A percentile compares a stretch with the other conserved stretches of the same genome.
Conservation (phyloP, 345 rosid genomes). For the Geranium rotundifolium region DNA sequence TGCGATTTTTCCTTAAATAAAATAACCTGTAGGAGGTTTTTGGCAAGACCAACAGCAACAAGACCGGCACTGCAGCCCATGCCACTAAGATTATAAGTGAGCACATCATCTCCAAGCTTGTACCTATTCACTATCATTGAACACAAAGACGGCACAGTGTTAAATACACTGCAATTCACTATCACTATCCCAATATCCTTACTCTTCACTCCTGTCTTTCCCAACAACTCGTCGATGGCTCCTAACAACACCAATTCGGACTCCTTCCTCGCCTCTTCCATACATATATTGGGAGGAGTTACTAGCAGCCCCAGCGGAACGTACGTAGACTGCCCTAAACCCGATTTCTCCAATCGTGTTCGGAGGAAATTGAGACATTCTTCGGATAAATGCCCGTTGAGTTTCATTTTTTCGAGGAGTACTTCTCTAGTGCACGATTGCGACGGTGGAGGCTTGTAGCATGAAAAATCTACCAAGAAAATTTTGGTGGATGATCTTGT, state of each 20-base stretch:
- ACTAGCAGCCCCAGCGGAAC: background rate
- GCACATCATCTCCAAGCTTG: constrained; percentile 12
- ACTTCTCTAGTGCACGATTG: background rate
- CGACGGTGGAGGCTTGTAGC: background rate
- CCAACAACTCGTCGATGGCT: background rate
- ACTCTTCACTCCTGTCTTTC: background rate
- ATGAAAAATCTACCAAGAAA: background rate
- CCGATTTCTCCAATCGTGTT: background rate
- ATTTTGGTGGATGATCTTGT: background rate
- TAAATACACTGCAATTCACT: background rate
- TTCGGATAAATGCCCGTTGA: background rate
- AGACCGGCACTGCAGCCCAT: constrained; percentile 21
- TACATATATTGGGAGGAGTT: background rate
- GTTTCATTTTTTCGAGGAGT: background rate
- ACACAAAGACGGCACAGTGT: constrained; percentile 8
- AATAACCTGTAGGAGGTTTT: constrained; percentile 2
- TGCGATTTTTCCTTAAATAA: too few species aligned
- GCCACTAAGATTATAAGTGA: constrained; percentile 15
- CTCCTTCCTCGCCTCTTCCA: background rate
- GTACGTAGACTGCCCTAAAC: constrained; percentile 1
- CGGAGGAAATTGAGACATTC: background rate
- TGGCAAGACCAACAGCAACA: constrained; percentile 4
- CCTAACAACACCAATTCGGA: constrained; percentile 2
- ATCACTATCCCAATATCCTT: constrained; percentile 1
- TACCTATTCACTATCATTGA: constrained; percentile 12